phyloP scores from a whole-genome alignment of 2,329 filamentous ascomycete species.

The Elsinoe australis region DNA sequence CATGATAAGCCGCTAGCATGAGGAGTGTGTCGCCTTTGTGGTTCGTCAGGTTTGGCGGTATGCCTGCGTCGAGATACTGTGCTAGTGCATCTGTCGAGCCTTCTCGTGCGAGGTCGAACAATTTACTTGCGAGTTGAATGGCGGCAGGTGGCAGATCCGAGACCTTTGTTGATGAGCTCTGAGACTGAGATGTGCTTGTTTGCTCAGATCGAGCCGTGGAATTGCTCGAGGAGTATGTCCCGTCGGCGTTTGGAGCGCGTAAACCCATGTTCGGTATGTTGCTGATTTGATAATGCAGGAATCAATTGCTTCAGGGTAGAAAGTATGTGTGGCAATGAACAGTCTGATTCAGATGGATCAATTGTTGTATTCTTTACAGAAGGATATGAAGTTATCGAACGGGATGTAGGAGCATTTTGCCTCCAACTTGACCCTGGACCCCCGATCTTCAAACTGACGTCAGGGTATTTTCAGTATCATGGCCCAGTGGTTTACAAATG shows the following conservation, averaged over 20 bases:
- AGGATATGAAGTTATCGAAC: too few relatives aligned
- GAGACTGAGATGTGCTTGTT: not conserved
- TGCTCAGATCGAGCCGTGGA: not conserved
- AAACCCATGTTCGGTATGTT: not conserved
- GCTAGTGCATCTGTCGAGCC: slow-evolving; percentile 53
- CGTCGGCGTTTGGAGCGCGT: not conserved
- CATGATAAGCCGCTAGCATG: slow-evolving; percentile 67
- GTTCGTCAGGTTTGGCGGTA: slow-evolving; percentile 64
- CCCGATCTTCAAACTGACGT: not conserved
- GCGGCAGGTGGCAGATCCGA: slow-evolving; percentile 52
- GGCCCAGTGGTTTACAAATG: too few relatives aligned
- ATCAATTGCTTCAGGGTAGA: not conserved
- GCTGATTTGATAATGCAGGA: not conserved
- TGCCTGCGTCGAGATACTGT: slow-evolving; percentile 56
- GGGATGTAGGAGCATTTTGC: not conserved
- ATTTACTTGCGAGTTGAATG: slow-evolving; percentile 56
- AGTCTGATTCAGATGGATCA: not conserved
- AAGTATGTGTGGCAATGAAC: not conserved
- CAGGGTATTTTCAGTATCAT: too few relatives aligned
- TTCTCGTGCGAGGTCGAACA: slow-evolving; percentile 59
- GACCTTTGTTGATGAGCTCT: not conserved
- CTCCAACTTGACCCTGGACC: not conserved
- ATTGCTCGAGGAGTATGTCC: not conserved
- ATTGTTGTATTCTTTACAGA: too few relatives aligned
- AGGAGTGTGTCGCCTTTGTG: slow-evolving; percentile 65